Evolutionary conservation across 208 protist genomes (phyloP).

Genomic region (Crithidia fasciculata): DNA sequence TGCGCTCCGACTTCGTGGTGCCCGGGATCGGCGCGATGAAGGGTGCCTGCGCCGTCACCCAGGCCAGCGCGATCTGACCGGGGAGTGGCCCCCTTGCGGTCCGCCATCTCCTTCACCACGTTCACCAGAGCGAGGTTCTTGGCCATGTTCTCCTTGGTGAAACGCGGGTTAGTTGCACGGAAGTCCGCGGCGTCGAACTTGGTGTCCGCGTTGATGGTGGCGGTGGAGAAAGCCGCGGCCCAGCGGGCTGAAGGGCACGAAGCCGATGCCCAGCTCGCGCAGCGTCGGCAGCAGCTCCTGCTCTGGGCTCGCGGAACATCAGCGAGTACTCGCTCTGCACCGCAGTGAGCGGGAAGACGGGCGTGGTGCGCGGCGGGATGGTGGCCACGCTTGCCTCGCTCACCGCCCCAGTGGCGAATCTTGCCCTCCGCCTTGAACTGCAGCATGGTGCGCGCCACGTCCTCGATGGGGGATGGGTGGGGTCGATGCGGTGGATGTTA

Average conservation of each 20-base stretch:
- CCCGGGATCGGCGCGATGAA: constrained; percentile 42
- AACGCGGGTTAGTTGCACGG: constrained; percentile 30
- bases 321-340: constrained; percentile 52
- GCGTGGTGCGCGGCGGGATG: constrained; percentile 41
- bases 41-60: constrained; percentile 36
- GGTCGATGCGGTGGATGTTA: constrained; percentile 46
- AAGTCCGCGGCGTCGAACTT: constrained; percentile 18
- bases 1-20: no score
- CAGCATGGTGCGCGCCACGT: constrained; percentile 40
- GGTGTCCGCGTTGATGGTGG: constrained; percentile 17
- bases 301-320: constrained; percentile 32
- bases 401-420: constrained; percentile 46
- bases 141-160: constrained; percentile 14
- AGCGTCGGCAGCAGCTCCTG: constrained; percentile 30
- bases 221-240: constrained; percentile 37
- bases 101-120: constrained; percentile 20
- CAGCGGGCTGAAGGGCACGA: constrained; percentile 41
- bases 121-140: constrained; percentile 18
- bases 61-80: constrained; percentile 39
- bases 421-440: constrained; percentile 43
- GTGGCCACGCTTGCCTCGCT: constrained; percentile 27
- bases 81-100: constrained; percentile 25
- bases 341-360: constrained; percentile 34
- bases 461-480: constrained; percentile 36
- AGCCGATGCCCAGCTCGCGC: constrained; percentile 42